Conservation (phyloP, 1,139 yeast species). For the Williopsis jadinii region DNA sequence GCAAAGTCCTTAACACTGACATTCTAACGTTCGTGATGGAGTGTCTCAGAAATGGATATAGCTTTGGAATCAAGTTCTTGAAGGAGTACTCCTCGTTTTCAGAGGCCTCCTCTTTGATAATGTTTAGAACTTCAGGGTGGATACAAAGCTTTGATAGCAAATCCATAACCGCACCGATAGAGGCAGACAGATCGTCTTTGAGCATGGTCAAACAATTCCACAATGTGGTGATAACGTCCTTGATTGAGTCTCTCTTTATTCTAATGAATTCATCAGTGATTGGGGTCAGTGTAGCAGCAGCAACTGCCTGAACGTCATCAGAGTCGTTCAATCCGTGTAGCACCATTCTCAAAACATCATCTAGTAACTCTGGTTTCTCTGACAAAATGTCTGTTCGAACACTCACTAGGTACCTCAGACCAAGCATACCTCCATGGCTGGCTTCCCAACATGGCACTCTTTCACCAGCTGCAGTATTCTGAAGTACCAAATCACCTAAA, state of each 20-base stretch:
- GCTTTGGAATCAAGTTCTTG: slow-evolving; percentile 75
- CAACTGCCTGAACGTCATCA: slow-evolving; percentile 95
- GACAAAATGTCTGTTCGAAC: slow-evolving; percentile 76
- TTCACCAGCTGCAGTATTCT: slow-evolving; percentile 33
- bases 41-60: slow-evolving; percentile 90
- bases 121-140: slow-evolving; percentile 67
- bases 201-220: slow-evolving; percentile 86
- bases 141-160: slow-evolving; percentile 81
- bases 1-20: slow-evolving; percentile 76
- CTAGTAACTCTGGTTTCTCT: slow-evolving; percentile 49
- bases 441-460: slow-evolving; percentile 79
- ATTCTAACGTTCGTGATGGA: slow-evolving; percentile 88
- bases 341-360: slow-evolving; percentile 76
- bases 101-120: slow-evolving; percentile 56
- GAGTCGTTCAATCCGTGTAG: slow-evolving; percentile 76
- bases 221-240: slow-evolving; percentile 62
- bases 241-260: slow-evolving; percentile 53
- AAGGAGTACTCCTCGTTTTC: slow-evolving; percentile 48
- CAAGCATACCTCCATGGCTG: slow-evolving; percentile 96
- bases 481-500: slow-evolving; percentile 65
- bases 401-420: slow-evolving; percentile 85
- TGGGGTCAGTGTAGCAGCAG: slow-evolving; percentile 90
- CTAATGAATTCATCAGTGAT: slow-evolving; percentile 79
- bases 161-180: slow-evolving; percentile 96
- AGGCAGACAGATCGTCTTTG: slow-evolving; percentile 87